Conservation (phyloP, 371 early-diverging fungal genomes). For the Syncephalastrum sp. region DNA sequence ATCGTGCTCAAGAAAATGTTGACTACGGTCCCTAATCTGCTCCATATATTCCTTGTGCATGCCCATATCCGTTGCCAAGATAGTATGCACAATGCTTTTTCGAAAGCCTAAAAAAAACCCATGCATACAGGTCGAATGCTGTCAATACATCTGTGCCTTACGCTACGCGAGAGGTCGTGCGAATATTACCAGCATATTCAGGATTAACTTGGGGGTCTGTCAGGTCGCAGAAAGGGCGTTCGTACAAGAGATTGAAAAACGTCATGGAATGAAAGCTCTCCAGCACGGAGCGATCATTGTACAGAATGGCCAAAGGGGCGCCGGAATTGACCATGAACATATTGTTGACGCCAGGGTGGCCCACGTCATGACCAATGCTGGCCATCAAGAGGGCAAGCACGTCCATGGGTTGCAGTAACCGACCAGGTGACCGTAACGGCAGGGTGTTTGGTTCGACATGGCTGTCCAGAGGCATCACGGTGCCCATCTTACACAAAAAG, state of each 20-base stretch:
- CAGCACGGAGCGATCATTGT: constrained; percentile 89
- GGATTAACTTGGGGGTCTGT: too few species aligned
- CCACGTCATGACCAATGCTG: constrained; percentile 80
- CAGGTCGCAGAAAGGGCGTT: too few species aligned
- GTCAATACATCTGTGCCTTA: too few species aligned
- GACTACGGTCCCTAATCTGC: constrained; percentile 57
- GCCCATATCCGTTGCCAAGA: constrained; percentile 81
- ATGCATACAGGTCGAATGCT: too few species aligned
- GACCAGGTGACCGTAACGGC: constrained; percentile 29
- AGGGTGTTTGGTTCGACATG: neutral
- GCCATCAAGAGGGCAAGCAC: constrained; percentile 73
- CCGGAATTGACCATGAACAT: constrained; percentile 73
- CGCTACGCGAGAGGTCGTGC: too few species aligned
- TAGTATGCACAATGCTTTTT: constrained; percentile 63
- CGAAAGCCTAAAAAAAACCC: constrained; percentile 52
- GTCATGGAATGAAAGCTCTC: constrained; percentile 92
- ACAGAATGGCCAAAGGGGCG: constrained; percentile 81
- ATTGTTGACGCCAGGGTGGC: constrained; percentile 86
- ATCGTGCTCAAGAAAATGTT: too few species aligned
- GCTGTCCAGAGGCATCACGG: constrained; percentile 9
- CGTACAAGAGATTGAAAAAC: constrained; percentile 77
- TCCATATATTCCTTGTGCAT: constrained; percentile 72
- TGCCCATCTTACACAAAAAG: constrained; percentile 57
- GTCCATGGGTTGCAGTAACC: constrained; percentile 65
- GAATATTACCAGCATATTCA: too few species aligned